Percentiles rank a stretch among this genome's conserved stretches.
phyloP scores from a whole-genome alignment of 2,329 filamentous ascomycete species.

The Fusarium fujikuroi region DNA sequence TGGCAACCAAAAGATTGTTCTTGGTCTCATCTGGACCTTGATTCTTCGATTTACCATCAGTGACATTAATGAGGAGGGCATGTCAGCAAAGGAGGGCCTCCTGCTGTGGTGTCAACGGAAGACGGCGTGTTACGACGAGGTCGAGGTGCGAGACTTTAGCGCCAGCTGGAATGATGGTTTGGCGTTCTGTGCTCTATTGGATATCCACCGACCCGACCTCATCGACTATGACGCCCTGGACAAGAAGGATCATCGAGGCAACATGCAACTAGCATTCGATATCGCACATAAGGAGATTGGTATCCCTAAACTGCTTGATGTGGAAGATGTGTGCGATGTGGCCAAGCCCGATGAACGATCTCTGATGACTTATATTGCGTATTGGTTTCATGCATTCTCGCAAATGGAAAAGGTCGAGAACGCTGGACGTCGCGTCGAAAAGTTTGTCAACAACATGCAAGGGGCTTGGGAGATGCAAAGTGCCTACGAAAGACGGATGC shows the following conservation, averaged over 20 bases:
- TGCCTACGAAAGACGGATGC: conserved; percentile 92
- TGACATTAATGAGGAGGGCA: conserved; percentile 97
- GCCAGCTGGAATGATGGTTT: conserved; percentile 97
- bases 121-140: conserved; percentile 97
- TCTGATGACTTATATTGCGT: conserved; percentile 99
- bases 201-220: conserved; percentile 95
- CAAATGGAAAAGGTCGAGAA: conserved; percentile 99
- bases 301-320: conserved; percentile 93
- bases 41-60: conserved; percentile 98
- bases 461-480: conserved; percentile 99
- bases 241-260: conserved; percentile 92
- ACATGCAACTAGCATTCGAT: conserved; percentile 98
- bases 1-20: conserved; percentile 96
- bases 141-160: conserved; percentile 95
- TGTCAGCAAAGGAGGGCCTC: conserved; percentile 96
- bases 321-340: conserved; percentile 98
- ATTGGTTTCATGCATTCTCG: conserved; percentile 99
- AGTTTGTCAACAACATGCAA: conserved; percentile 99
- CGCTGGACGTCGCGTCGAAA: conserved; percentile 93
- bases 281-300: conserved; percentile 96
- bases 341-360: conserved; percentile 94
- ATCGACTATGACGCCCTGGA: conserved; percentile 97
- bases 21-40: conserved; percentile 97
- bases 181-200: conserved; percentile 93
- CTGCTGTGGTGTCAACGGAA: conserved; percentile 98